Evolutionary conservation across 1,139 yeast genomes (phyloP).

Genomic region (Blastobotrys malaysiensis): DNA sequence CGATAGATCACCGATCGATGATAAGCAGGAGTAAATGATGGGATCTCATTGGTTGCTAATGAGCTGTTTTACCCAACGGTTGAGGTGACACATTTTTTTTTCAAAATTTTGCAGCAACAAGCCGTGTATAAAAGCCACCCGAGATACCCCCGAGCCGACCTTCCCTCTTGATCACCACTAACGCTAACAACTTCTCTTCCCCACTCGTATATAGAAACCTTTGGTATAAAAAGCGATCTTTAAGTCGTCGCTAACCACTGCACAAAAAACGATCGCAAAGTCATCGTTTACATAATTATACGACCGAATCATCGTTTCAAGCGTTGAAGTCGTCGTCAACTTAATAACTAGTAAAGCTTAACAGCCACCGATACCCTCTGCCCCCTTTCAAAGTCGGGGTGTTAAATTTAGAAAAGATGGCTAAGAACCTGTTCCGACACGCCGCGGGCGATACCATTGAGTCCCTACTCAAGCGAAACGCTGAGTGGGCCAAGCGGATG

Average conservation of each 20-base stretch:
- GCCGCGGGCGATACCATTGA: conserved; percentile 32
- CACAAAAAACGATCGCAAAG: background rate
- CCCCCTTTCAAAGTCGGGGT: background rate
- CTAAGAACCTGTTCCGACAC: conserved; percentile 7
- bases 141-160: background rate
- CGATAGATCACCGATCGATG: background rate
- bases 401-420: background rate
- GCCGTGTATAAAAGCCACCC: background rate
- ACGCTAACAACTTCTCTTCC: background rate
- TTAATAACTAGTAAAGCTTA: background rate
- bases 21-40: background rate
- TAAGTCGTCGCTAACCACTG: background rate
- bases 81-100: background rate
- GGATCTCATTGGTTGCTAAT: background rate
- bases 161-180: background rate
- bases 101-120: background rate
- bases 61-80: background rate
- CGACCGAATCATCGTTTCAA: background rate
- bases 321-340: background rate
- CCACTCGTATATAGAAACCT: background rate
- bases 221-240: background rate
- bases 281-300: background rate
- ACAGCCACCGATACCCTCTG: background rate
- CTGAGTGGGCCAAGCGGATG: conserved; percentile 57
- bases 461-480: conserved; percentile 66